Conservation (phyloP, 257 asterid genomes). For the Solanum sitiens region DNA sequence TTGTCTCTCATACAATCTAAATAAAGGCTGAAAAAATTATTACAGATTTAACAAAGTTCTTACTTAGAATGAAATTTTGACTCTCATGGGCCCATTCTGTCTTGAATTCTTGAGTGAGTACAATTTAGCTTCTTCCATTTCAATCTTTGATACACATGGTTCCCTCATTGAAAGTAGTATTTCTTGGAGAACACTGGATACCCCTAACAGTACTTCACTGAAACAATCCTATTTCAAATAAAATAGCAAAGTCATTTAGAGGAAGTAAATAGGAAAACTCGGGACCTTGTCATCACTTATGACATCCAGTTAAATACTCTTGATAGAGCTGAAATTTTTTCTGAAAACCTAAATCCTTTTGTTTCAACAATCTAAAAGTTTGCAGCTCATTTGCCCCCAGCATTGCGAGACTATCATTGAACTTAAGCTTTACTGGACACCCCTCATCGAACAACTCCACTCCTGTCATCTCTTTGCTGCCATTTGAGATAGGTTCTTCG, state of each 20-base stretch:
- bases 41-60: not conserved
- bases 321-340: constrained; percentile 32
- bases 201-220: not conserved
- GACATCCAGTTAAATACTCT: constrained; percentile 17
- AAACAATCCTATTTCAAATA: not conserved
- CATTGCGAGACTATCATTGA: constrained; percentile 6
- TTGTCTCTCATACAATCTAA: not conserved
- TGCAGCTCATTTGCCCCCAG: constrained; percentile 40
- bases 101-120: not conserved
- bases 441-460: constrained; percentile 40
- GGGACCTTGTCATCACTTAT: not conserved
- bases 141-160: not conserved
- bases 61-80: not conserved
- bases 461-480: constrained; percentile 24
- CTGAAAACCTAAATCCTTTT: constrained; percentile 35
- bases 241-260: not conserved
- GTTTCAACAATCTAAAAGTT: constrained; percentile 26
- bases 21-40: not conserved
- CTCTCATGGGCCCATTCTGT: not conserved
- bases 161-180: not conserved
- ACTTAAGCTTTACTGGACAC: constrained; percentile 49
- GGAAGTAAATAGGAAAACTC: not conserved
- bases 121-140: not conserved
- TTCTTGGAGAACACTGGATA: not conserved
- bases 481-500: constrained; percentile 11